phyloP scores from a whole-genome alignment of 1,284 basidiomycete species.

The Ceraceosorus bombacis region DNA sequence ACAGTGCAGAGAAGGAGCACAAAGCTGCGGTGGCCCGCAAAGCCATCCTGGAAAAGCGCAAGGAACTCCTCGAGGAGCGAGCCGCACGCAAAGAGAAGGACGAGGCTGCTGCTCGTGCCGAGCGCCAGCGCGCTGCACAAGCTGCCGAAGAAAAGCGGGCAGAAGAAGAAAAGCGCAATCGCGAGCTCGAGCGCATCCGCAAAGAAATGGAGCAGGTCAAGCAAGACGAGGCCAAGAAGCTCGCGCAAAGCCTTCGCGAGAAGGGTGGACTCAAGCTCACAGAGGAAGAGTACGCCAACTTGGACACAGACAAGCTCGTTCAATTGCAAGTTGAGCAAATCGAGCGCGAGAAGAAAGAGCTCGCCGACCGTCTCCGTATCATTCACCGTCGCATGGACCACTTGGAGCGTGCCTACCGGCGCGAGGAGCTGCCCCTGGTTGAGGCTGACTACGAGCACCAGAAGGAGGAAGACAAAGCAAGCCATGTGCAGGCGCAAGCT shows the following conservation, averaged over 20 bases:
- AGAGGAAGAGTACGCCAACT: conserved; percentile 66
- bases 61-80: conserved; percentile 80
- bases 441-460: conserved; percentile 80
- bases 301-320: conserved; percentile 82
- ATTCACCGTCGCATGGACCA: conserved; percentile 88
- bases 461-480: conserved; percentile 62
- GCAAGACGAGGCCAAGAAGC: conserved; percentile 78
- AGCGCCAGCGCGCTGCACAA: conserved; percentile 54
- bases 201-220: conserved; percentile 75
- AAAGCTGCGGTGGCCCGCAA: conserved; percentile 42
- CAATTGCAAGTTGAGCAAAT: conserved; percentile 66
- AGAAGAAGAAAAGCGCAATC: conserved; percentile 66
- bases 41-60: conserved; percentile 68
- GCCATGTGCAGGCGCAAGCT: conserved; percentile 55
- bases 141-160: conserved; percentile 64
- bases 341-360: conserved; percentile 91
- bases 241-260: conserved; percentile 76
- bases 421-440: conserved; percentile 82
- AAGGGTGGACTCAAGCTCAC: conserved; percentile 78
- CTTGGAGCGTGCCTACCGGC: conserved; percentile 87
- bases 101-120: conserved; percentile 71
- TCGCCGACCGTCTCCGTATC: conserved; percentile 73
- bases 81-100: conserved; percentile 81
- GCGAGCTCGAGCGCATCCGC: conserved; percentile 69
- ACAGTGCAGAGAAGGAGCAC: conserved; percentile 43